A percentile compares a stretch with the other conserved stretches of the same genome.
These are phyloP conservation scores for Ophioceras dolichostomum DNA, from an alignment of 2,329 filamentous ascomycete genomes.

Conservation along the genomic window DNA sequence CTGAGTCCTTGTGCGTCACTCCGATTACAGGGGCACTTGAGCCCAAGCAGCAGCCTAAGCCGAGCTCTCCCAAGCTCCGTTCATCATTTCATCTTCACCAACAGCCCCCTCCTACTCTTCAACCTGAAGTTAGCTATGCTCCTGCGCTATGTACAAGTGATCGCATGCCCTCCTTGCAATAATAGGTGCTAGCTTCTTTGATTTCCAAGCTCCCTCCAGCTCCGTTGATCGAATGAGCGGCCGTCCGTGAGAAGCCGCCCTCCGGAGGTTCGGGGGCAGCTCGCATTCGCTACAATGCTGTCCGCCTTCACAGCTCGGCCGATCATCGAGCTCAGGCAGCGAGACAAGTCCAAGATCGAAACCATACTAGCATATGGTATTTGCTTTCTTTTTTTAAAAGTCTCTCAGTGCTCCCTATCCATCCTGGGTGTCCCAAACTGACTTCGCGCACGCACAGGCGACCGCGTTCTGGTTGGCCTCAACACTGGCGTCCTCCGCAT, in stretches of 20 bases:
- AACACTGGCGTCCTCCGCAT: conserved; percentile 82
- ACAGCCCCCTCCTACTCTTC: too few relatives aligned
- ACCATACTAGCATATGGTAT: conserved; percentile 82
- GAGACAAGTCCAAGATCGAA: conserved; percentile 96
- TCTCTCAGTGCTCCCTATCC: too few relatives aligned
- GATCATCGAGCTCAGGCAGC: conserved; percentile 90
- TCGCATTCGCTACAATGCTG: conserved; percentile 62
- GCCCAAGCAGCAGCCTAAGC: too few relatives aligned
- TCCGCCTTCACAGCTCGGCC: conserved; percentile 94
- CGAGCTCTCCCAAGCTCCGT: too few relatives aligned
- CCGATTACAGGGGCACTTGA: too few relatives aligned
- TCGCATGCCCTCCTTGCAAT: too few relatives aligned
- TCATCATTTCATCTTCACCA: too few relatives aligned
- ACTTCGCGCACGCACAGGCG: too few relatives aligned
- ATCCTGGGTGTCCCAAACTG: too few relatives aligned
- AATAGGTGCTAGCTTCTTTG: neutral
- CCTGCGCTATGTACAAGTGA: too few relatives aligned
- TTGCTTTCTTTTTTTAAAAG: conserved; percentile 1
- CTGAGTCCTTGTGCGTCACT: too few relatives aligned
- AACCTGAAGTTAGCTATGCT: too few relatives aligned
- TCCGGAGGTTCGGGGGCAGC: conserved; percentile 15
- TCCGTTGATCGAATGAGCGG: neutral
- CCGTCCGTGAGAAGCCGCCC: neutral
- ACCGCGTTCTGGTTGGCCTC: conserved; percentile 82
- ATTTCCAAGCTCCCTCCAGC: neutral